These are phyloP conservation scores for Bipolaris zeicola DNA, from an alignment of 2,329 filamentous ascomycete species.

Conservation along the genomic window DNA sequence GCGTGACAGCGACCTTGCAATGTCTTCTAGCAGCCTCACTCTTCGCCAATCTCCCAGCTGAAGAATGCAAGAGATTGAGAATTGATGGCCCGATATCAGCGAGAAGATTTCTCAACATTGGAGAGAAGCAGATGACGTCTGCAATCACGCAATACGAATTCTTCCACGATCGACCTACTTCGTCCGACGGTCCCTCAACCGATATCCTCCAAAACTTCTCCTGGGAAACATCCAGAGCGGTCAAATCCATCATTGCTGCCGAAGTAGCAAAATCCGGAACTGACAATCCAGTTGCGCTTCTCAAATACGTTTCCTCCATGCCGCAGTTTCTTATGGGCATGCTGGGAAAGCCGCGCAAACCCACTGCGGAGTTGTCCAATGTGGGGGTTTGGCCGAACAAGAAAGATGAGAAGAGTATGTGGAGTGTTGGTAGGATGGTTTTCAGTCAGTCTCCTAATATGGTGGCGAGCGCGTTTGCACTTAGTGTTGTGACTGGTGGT, in stretches of 20 bases:
- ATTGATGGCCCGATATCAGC: constrained; percentile 46
- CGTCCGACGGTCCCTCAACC: neutral
- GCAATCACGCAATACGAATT: constrained; percentile 21
- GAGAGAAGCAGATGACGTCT: constrained; percentile 41
- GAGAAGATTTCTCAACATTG: neutral
- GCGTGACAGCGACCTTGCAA: constrained; percentile 51
- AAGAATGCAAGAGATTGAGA: constrained; percentile 37
- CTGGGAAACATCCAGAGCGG: constrained; percentile 25
- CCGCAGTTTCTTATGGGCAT: constrained; percentile 46
- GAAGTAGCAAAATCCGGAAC: constrained; percentile 27
- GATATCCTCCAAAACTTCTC: constrained; percentile 18
- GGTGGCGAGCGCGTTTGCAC: constrained; percentile 45
- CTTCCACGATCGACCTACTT: constrained; percentile 14
- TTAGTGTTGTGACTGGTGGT: constrained; percentile 52
- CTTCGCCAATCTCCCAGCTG: constrained; percentile 38
- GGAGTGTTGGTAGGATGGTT: constrained; percentile 48
- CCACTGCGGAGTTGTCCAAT: constrained; percentile 55
- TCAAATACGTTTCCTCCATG: constrained; percentile 51
- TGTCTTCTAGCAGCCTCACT: constrained; percentile 48
- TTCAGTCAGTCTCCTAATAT: constrained; percentile 55
- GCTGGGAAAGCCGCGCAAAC: constrained; percentile 47
- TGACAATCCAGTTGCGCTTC: constrained; percentile 45
- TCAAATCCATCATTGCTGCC: constrained; percentile 20
- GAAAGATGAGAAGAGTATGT: constrained; percentile 2
- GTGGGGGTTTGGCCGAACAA: constrained; percentile 46